Percentiles rank a stretch among this genome's conserved stretches.
Evolutionary conservation across 495 filamentous ascomycete species (phyloP).

Genomic region (Neurospora sp.): DNA sequence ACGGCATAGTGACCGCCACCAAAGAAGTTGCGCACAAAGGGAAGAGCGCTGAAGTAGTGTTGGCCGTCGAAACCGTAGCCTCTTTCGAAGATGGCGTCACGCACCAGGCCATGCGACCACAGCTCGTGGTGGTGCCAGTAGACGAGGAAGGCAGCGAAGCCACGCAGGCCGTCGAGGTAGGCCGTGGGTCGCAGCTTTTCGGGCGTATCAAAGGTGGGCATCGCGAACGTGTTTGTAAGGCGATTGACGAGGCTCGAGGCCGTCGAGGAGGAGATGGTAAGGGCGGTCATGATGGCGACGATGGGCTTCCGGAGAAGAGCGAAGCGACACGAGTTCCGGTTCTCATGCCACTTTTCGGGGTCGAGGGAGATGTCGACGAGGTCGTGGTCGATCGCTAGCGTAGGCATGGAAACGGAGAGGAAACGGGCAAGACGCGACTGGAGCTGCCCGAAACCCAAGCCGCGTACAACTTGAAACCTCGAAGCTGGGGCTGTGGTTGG

Average conservation of each 20-base stretch:
- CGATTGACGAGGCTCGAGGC: not conserved
- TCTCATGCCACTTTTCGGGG: not conserved
- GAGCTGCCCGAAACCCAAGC: not conserved
- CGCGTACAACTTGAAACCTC: not conserved
- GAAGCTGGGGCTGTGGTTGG: not conserved
- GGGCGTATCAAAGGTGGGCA: not conserved
- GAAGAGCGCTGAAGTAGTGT: conserved; percentile 32
- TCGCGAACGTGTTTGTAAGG: not conserved
- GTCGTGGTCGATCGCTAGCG: not conserved
- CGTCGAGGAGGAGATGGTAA: not conserved
- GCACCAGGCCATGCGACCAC: conserved; percentile 22
- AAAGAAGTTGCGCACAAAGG: conserved; percentile 28
- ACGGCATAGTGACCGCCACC: conserved; percentile 43
- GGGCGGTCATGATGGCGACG: not conserved
- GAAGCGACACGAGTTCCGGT: not conserved
- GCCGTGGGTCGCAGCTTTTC: conserved; percentile 27
- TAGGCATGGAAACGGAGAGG: not conserved
- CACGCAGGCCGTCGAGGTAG: conserved; percentile 38
- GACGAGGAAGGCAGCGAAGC: conserved; percentile 38
- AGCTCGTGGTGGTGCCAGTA: conserved; percentile 38
- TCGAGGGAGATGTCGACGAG: not conserved
- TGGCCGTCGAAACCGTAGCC: conserved; percentile 23
- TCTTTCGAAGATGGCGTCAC: conserved; percentile 21
- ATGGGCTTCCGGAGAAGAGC: not conserved
- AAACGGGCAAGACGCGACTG: not conserved